These are phyloP conservation scores for Septoria petroselini DNA, from an alignment of 2,329 filamentous ascomycete species.

Conservation along the genomic window DNA sequence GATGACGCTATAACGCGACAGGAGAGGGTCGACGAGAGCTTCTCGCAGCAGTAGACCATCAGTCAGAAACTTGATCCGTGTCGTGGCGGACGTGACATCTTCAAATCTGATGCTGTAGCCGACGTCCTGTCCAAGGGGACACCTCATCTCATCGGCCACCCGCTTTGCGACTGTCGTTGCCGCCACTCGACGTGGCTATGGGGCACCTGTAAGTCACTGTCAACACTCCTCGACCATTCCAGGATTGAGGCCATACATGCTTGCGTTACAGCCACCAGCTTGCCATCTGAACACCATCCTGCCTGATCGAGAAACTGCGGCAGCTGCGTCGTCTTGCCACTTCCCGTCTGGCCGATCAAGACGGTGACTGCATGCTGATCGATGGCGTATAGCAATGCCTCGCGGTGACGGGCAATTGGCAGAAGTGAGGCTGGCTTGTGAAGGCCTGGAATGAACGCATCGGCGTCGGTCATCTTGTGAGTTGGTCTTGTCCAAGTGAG, in stretches of 20 bases:
- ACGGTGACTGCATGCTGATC: constrained; percentile 83
- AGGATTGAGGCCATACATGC: constrained; percentile 50
- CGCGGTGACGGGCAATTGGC: constrained; percentile 79
- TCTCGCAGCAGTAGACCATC: constrained; percentile 89
- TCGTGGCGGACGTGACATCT: constrained; percentile 80
- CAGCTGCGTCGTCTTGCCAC: constrained; percentile 92
- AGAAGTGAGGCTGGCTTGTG: constrained; percentile 82
- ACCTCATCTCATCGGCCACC: constrained; percentile 85
- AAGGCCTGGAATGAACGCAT: constrained; percentile 68
- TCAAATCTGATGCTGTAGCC: constrained; percentile 93
- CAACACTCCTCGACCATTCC: constrained; percentile 21
- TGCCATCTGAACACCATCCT: constrained; percentile 84
- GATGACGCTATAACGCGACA: constrained; percentile 89
- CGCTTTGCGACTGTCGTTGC: constrained; percentile 84
- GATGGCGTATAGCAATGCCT: constrained; percentile 78
- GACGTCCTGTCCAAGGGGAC: constrained; percentile 77
- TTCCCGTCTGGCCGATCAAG: constrained; percentile 89
- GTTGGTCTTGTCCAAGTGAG: neutral
- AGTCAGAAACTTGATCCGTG: constrained; percentile 90
- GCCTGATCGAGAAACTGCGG: constrained; percentile 85
- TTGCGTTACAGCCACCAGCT: constrained; percentile 84
- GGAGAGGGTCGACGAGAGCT: constrained; percentile 84
- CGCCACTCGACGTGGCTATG: constrained; percentile 80
- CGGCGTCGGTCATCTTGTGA: constrained; percentile 37
- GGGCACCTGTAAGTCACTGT: constrained; percentile 35